phyloP scores from a whole-genome alignment of 257 asterid species.

The Nicotiana obtusifolia region DNA sequence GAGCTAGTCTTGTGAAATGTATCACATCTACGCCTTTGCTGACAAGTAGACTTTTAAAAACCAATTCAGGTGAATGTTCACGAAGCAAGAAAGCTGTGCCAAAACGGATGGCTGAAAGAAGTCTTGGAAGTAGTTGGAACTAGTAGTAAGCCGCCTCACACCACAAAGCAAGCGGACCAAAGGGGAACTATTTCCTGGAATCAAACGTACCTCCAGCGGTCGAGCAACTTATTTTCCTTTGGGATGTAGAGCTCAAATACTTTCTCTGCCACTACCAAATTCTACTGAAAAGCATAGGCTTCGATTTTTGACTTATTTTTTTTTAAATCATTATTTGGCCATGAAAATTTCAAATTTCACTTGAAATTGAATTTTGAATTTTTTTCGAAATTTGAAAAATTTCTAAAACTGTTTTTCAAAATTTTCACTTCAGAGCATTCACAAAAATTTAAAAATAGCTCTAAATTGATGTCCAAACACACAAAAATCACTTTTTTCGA shows the following conservation, averaged over 20 bases:
- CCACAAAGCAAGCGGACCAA: not conserved
- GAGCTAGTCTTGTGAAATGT: not conserved
- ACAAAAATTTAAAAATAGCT: too few species aligned
- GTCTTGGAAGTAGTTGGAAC: slow-evolving; percentile 31
- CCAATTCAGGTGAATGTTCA: slow-evolving; percentile 26
- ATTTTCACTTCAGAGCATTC: too few species aligned
- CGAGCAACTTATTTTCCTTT: not conserved
- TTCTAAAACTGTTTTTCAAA: too few species aligned
- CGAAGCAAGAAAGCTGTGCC: slow-evolving; percentile 38
- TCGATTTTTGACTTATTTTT: too few species aligned
- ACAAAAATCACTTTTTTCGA: too few species aligned
- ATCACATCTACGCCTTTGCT: not conserved
- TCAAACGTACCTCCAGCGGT: not conserved
- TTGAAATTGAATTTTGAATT: too few species aligned
- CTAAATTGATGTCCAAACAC: too few species aligned
- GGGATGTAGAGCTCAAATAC: slow-evolving; percentile 12
- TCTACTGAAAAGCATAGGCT: slow-evolving; percentile 5
- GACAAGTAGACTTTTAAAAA: not conserved
- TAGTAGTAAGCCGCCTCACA: slow-evolving; percentile 21
- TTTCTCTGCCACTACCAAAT: not conserved
- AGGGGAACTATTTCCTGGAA: not conserved
- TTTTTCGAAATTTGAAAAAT: too few species aligned
- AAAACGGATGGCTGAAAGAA: slow-evolving; percentile 42
- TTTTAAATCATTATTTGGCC: too few species aligned
- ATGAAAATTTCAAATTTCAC: too few species aligned